phyloP scores from a whole-genome alignment of 305 asterid species.

The Fraxinus nigra region DNA sequence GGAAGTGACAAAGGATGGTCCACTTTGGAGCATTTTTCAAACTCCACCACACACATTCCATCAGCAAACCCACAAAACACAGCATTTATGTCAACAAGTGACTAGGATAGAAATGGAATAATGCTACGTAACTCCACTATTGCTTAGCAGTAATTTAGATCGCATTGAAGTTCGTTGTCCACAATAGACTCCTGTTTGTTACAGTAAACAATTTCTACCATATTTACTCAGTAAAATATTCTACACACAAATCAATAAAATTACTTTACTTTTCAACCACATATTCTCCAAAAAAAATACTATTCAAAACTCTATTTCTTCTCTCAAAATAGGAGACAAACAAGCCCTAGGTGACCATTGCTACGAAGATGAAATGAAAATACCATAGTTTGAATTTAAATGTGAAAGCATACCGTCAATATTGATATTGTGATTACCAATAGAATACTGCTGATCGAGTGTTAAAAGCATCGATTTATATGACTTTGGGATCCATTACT shows the following conservation, averaged over 20 bases:
- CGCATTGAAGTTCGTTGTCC: not conserved
- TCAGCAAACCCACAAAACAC: slow-evolving; percentile 24
- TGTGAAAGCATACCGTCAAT: not conserved
- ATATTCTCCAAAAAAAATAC: too few species aligned
- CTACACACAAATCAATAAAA: too few species aligned
- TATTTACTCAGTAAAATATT: too few species aligned
- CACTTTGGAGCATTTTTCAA: slow-evolving; percentile 32
- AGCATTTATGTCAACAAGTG: not conserved
- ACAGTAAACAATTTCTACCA: too few species aligned
- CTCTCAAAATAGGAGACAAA: too few species aligned
- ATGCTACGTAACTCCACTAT: not conserved
- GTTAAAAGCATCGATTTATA: not conserved
- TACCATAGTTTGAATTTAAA: not conserved
- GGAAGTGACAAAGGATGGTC: slow-evolving; percentile 31
- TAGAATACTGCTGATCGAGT: not conserved
- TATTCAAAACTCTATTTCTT: too few species aligned
- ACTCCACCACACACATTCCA: slow-evolving; percentile 39
- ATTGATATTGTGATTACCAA: not conserved
- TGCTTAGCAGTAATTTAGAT: not conserved
- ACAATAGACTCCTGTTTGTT: not conserved
- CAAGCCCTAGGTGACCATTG: not conserved
- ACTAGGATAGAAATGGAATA: not conserved
- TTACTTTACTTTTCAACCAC: too few species aligned
- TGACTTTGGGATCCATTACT: not conserved
- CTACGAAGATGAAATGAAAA: not conserved